Conservation (phyloP, 495 filamentous ascomycete genomes). For the Physcia stellaris region DNA sequence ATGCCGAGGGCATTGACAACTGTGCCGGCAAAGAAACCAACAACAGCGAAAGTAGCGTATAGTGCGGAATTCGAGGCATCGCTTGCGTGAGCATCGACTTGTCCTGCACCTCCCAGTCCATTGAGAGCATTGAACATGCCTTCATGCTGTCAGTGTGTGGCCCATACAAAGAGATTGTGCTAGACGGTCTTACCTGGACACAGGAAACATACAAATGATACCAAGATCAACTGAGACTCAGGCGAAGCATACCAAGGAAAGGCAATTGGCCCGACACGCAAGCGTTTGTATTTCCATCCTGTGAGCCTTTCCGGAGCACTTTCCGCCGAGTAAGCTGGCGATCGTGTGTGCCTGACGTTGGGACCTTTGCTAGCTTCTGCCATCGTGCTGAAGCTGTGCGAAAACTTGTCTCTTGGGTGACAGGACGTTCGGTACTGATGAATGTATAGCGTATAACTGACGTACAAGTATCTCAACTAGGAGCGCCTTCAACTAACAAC, state of each 20-base stretch:
- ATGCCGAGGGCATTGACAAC: constrained; percentile 34
- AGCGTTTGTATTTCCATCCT: constrained; percentile 53
- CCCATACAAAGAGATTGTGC: constrained; percentile 7
- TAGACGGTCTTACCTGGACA: constrained; percentile 43
- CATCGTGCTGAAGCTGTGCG: constrained; percentile 5
- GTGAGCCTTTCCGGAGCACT: constrained; percentile 6
- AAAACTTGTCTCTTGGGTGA: constrained; percentile 4
- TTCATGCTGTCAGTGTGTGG: constrained; percentile 1
- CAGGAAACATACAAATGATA: constrained; percentile 61
- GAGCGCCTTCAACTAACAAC: too few relatives aligned
- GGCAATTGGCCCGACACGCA: constrained; percentile 24
- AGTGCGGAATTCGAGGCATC: constrained; percentile 46
- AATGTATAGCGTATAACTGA: background rate
- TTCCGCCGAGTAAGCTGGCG: constrained; percentile 6
- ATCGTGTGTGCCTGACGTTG: constrained; percentile 5
- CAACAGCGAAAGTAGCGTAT: constrained; percentile 42
- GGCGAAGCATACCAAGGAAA: constrained; percentile 63
- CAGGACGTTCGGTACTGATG: background rate
- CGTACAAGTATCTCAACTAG: too few relatives aligned
- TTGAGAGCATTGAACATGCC: constrained; percentile 57
- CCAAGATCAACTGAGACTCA: constrained; percentile 33
- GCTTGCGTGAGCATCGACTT: constrained; percentile 27
- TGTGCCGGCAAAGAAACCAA: constrained; percentile 40
- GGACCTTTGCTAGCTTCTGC: constrained; percentile 11
- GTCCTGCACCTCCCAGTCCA: constrained; percentile 40